These are phyloP conservation scores for Silene noctiflora DNA, from an alignment of 179 eudicot genomes.

Conservation along the genomic window DNA sequence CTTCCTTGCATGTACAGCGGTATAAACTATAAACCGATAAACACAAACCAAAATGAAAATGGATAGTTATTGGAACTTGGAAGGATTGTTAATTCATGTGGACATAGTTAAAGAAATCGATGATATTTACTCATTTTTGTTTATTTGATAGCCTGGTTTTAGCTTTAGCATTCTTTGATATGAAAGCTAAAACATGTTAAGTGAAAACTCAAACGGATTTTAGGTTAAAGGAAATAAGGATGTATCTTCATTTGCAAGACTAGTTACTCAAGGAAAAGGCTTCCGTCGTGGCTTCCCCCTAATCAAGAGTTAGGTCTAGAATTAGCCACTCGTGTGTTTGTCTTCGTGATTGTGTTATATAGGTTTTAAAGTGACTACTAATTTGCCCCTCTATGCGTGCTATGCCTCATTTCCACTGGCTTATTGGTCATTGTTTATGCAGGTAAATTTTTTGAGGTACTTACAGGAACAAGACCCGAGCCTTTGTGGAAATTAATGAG, in stretches of 20 bases:
- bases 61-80: not conserved
- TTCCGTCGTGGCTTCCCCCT: not conserved
- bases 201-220: not conserved
- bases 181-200: not conserved
- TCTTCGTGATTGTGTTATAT: not conserved
- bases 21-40: too few species aligned
- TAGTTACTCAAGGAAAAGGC: not conserved
- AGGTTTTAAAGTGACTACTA: not conserved
- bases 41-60: too few species aligned
- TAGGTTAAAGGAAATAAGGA: not conserved
- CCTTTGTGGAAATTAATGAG: conserved; percentile 75
- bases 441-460: conserved; percentile 90
- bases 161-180: not conserved
- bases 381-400: not conserved
- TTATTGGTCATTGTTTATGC: conserved; percentile 27
- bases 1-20: too few species aligned
- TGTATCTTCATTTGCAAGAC: not conserved
- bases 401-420: not conserved
- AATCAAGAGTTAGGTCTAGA: not conserved
- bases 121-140: not conserved
- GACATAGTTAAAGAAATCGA: not conserved
- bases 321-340: not conserved
- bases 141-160: not conserved
- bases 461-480: conserved; percentile 64
- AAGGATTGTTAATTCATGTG: not conserved